Conservation (phyloP, 805 yeast genomes). For the Lipomyces spencermartinsiae region DNA sequence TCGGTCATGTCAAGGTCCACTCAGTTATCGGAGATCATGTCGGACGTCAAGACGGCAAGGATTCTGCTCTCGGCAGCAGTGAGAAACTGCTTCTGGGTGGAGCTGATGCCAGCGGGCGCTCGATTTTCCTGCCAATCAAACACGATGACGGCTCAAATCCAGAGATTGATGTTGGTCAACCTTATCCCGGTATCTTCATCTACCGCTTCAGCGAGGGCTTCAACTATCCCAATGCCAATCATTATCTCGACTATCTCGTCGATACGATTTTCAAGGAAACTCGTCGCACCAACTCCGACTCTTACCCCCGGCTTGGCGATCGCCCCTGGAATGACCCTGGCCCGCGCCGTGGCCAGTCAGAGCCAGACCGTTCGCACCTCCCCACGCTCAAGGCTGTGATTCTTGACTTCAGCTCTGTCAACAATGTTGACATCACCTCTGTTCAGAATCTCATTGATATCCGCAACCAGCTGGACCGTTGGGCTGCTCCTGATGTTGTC, state of each 20-base stretch:
- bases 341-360: neutral
- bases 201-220: neutral
- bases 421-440: neutral
- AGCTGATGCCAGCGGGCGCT: neutral
- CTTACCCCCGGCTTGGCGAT: neutral
- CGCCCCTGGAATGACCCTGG: neutral
- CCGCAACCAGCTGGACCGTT: neutral
- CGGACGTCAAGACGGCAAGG: neutral
- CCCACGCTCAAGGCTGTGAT: neutral
- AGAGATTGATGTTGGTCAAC: neutral
- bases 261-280: neutral
- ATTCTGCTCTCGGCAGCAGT: neutral
- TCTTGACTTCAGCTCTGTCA: constrained; percentile 1
- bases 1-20: neutral
- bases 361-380: neutral
- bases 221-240: constrained; percentile 1
- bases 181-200: constrained; percentile 1
- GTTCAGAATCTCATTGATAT: neutral
- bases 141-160: neutral
- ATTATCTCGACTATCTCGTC: neutral
- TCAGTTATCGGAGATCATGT: neutral
- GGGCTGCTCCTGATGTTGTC: neutral
- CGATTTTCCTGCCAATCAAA: neutral
- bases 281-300: neutral
- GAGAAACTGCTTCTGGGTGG: neutral